Evolutionary conservation across 2,329 filamentous ascomycete species (phyloP), one percentile per base, ranked within the genome.

Genomic region (Colletotrichum horii): DNA sequence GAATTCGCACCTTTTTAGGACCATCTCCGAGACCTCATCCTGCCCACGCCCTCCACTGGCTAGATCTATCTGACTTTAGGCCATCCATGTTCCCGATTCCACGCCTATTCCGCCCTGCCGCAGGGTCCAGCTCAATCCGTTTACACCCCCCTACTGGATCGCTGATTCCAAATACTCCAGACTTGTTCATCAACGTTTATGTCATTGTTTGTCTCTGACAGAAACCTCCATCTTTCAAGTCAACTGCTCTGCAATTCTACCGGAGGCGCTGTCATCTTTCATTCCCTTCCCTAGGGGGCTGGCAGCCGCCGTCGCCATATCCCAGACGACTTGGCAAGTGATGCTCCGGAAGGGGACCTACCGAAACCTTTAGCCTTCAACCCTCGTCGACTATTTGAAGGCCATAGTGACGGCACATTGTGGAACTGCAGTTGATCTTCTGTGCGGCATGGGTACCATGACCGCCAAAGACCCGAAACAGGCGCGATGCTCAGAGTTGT

Each of bases 81-180:
- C 48, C 28, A 52, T 38, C 52, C 61, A 38, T 70, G 6, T 36
- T 58, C 28, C 56, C 66, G 30, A 34, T 34, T 34, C 12, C 19
- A 66, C 24, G 56, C n/a, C 55, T 38, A 62, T 6, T 58, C 48
- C 48, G 32, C 19, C 60, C 66, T 19, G 38, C 58, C 22, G 26
- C 66, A 34, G 34, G 24, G 34, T 70, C 67, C 61, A 67, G 55
- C 38, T 67, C 24, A 30, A 22, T 24, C 19, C 58, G 56, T 55
- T 28, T 34, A 30, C 72, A 55, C 62, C 19, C 55, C 62, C 55
- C n/a, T 16, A 38, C 12, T 6, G 14, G 16, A 4, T 32, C 28
- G 22, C 58, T 32, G 38, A 72, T 75, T 75, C 62, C 72, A 75
- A 75, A 75, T 72, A 56, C 28, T 19, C 22, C 28, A 11, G n/a